These are phyloP conservation scores for Podosphaera xanthii DNA, from an alignment of 2,329 filamentous ascomycete species.

Conservation along the genomic window DNA sequence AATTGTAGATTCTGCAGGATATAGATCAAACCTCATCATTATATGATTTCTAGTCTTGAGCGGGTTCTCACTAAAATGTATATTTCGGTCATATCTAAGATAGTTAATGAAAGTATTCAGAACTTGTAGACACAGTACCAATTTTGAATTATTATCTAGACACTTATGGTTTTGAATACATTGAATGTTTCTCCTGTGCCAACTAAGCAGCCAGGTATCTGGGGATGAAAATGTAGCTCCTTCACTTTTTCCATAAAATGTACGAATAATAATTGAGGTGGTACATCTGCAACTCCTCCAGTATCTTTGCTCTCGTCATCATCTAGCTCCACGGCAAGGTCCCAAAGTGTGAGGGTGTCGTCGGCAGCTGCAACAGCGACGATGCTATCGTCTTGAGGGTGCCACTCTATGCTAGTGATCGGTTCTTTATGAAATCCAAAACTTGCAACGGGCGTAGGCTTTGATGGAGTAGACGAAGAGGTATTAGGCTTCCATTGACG, in stretches of 20 bases:
- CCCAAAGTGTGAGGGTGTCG: constrained; percentile 88
- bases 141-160: constrained; percentile 22
- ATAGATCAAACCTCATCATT: no score
- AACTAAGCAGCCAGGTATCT: constrained; percentile 76
- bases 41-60: no score
- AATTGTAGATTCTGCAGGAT: no score
- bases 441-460: constrained; percentile 64
- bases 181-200: constrained; percentile 80
- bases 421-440: constrained; percentile 95
- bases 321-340: constrained; percentile 86
- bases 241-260: constrained; percentile 91
- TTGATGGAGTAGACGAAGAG: constrained; percentile 20
- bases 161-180: constrained; percentile 65
- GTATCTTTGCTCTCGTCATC: constrained; percentile 90
- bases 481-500: constrained; percentile 68
- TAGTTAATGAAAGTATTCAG: neutral
- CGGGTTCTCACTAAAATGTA: no score
- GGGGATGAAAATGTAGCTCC: constrained; percentile 92
- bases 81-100: no score
- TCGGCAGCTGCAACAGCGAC: constrained; percentile 80
- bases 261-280: constrained; percentile 84
- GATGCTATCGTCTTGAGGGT: constrained; percentile 90
- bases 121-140: neutral
- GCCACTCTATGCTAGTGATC: constrained; percentile 91
- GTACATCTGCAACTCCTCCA: constrained; percentile 69